A percentile compares a stretch with the other conserved stretches of the same genome.
phyloP scores from a whole-genome alignment of 192 early-diverging fungal genomes.

The Dimargaris verticillata region DNA sequence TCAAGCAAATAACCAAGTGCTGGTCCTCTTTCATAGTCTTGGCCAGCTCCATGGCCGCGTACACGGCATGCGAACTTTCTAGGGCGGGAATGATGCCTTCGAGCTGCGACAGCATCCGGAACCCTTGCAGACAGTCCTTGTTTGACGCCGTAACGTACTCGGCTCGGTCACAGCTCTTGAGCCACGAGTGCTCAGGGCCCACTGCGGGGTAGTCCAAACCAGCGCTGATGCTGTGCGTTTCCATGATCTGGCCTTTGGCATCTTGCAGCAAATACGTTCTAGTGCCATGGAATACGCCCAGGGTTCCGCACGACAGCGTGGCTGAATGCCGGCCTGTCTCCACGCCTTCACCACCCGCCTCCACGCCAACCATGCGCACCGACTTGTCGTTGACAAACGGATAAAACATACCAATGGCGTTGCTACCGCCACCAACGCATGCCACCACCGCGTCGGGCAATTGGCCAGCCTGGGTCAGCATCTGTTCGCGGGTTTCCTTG shows the following conservation, averaged over 20 bases:
- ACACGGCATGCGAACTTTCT: conserved; percentile 87
- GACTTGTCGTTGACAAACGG: conserved; percentile 73
- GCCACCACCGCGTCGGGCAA: conserved; percentile 88
- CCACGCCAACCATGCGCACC: conserved; percentile 84
- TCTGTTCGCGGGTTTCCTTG: conserved; percentile 69
- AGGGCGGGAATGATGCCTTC: conserved; percentile 93
- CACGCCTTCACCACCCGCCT: conserved; percentile 86
- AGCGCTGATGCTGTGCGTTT: conserved; percentile 86
- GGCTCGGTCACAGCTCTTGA: conserved; percentile 73
- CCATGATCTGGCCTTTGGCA: conserved; percentile 86
- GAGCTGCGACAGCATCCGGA: conserved; percentile 46
- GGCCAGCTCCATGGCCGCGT: conserved; percentile 62
- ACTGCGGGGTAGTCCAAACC: conserved; percentile 98
- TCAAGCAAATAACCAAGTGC: conserved; percentile 78
- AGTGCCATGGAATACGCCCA: conserved; percentile 95
- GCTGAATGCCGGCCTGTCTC: conserved; percentile 82
- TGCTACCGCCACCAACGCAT: conserved; percentile 94
- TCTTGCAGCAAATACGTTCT: conserved; percentile 89
- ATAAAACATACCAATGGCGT: conserved; percentile 95
- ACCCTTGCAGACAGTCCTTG: conserved; percentile 71
- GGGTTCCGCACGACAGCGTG: conserved; percentile 62
- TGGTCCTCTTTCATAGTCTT: conserved; percentile 50
- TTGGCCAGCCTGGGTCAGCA: conserved; percentile 61
- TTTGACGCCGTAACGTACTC: conserved; percentile 71
- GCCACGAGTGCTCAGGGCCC: conserved; percentile 88